Percentiles rank a stretch among this genome's conserved stretches.
These are phyloP conservation scores for Hymenoscyphus linearis DNA, from an alignment of 2,329 filamentous ascomycete species.

Conservation along the genomic window DNA sequence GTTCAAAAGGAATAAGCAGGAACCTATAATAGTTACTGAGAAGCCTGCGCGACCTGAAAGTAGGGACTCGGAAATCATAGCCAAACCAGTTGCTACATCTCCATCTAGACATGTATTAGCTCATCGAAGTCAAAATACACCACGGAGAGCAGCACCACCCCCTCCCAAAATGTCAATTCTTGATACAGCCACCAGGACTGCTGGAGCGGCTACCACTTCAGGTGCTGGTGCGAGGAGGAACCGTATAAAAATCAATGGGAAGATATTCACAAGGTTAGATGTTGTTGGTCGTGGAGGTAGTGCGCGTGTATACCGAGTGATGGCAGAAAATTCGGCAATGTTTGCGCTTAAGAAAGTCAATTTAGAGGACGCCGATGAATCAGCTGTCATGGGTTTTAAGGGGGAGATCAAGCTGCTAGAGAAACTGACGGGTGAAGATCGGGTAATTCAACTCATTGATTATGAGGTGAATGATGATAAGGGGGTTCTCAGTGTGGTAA, in stretches of 20 bases:
- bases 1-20: conserved; percentile 47
- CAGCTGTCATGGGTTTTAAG: conserved; percentile 79
- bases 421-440: conserved; percentile 76
- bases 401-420: conserved; percentile 90
- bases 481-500: conserved; percentile 76
- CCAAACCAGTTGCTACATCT: conserved; percentile 35
- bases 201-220: conserved; percentile 70
- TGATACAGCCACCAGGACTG: conserved; percentile 82
- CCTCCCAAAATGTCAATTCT: conserved; percentile 95
- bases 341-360: conserved; percentile 92
- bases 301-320: conserved; percentile 91
- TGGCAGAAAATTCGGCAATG: conserved; percentile 94
- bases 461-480: conserved; percentile 93
- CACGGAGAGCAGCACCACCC: conserved; percentile 70
- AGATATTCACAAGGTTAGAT: conserved; percentile 83
- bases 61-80: conserved; percentile 36
- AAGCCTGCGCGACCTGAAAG: conserved; percentile 46
- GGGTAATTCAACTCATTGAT: conserved; percentile 86
- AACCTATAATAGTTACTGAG: conserved; percentile 29
- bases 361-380: conserved; percentile 81
- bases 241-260: conserved; percentile 83
- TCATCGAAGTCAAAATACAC: conserved; percentile 59
- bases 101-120: conserved; percentile 53
- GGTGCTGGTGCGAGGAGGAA: conserved; percentile 68
- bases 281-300: conserved; percentile 89